Evolutionary conservation across 768 basidiomycete genomes (phyloP).

Genomic region (Suillus variegatus): DNA sequence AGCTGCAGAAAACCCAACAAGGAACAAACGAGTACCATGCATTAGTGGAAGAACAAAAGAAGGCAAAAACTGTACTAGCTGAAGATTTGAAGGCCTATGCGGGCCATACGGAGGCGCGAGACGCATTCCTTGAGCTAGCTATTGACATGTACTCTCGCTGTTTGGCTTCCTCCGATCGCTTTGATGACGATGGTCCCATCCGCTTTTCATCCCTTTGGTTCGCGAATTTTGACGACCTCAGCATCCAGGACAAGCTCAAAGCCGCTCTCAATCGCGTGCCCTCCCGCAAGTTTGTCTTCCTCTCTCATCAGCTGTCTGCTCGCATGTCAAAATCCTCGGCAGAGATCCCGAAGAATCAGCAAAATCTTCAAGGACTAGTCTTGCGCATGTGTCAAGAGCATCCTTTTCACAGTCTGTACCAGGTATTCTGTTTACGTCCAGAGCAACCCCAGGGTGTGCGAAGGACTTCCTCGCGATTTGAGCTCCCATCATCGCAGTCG

Average conservation of each 20-base stretch:
- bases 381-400: conserved; percentile 84
- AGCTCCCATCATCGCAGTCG: conserved; percentile 44
- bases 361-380: conserved; percentile 62
- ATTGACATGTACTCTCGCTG: conserved; percentile 85
- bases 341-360: conserved; percentile 44
- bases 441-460: conserved; percentile 29
- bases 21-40: conserved; percentile 22
- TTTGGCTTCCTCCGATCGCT: conserved; percentile 65
- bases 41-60: conserved; percentile 39
- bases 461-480: conserved; percentile 49
- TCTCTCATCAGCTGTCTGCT: conserved; percentile 95
- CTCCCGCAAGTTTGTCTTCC: conserved; percentile 86
- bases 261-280: conserved; percentile 62
- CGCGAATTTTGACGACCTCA: conserved; percentile 69
- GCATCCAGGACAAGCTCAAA: conserved; percentile 44
- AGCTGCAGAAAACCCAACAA: conserved; percentile 27
- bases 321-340: conserved; percentile 58
- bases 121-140: conserved; percentile 70
- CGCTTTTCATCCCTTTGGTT: conserved; percentile 93
- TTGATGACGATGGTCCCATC: conserved; percentile 77
- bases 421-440: conserved; percentile 74
- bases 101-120: conserved; percentile 44
- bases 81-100: conserved; percentile 52
- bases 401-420: conserved; percentile 92
- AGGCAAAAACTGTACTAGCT: conserved; percentile 50